phyloP scores from a whole-genome alignment of 108 stramenopile species.

The Nitzschia sp. region DNA sequence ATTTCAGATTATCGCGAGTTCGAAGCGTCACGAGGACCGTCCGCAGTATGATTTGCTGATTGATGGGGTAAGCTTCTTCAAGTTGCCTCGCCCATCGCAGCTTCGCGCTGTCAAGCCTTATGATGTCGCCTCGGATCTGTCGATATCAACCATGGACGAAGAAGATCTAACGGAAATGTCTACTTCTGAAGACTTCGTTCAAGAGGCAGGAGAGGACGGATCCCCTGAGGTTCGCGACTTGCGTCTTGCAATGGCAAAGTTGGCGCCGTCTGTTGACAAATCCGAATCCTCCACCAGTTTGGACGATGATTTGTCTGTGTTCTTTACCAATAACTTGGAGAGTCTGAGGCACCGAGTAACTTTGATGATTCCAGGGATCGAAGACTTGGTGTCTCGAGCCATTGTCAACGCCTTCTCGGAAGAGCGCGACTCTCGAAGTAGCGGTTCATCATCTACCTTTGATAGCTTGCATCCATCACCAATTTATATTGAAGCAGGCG shows the following conservation, averaged over 20 bases:
- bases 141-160: not conserved
- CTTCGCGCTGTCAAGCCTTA: slow-evolving; percentile 29
- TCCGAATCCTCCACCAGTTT: not conserved
- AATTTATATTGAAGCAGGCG: slow-evolving; percentile 36
- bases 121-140: slow-evolving; percentile 3
- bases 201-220: not conserved
- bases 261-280: slow-evolving; percentile 1
- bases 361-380: slow-evolving; percentile 25
- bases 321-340: slow-evolving; percentile 36
- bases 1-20: slow-evolving; percentile 32
- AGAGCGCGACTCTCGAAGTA: slow-evolving; percentile 22
- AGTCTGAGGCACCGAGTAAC: slow-evolving; percentile 26
- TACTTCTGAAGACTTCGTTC: not conserved
- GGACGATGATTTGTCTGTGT: slow-evolving; percentile 38
- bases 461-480: slow-evolving; percentile 6
- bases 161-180: not conserved
- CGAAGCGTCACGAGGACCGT: slow-evolving; percentile 22
- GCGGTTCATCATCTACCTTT: slow-evolving; percentile 14
- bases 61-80: slow-evolving; percentile 59
- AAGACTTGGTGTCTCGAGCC: slow-evolving; percentile 47
- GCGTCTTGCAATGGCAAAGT: slow-evolving; percentile 24
- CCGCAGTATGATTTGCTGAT: slow-evolving; percentile 74
- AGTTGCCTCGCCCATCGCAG: slow-evolving; percentile 59
- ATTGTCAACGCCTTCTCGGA: slow-evolving; percentile 48
- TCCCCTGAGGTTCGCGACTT: not conserved